Percentiles rank a stretch among this genome's conserved stretches.
phyloP scores from a whole-genome alignment of 192 early-diverging fungal species.

The Coemansia sp. region DNA sequence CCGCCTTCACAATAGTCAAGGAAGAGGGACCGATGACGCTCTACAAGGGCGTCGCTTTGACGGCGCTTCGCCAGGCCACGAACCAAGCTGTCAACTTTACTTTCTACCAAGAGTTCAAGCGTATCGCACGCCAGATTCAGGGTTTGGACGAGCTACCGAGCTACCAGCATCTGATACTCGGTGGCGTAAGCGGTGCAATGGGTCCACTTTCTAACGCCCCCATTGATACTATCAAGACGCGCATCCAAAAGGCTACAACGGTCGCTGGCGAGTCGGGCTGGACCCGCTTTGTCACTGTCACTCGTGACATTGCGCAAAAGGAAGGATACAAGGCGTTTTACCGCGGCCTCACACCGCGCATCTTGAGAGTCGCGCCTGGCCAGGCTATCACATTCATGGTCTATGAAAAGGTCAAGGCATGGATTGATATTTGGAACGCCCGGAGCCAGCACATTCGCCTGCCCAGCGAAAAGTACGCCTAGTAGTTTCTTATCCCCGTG shows the following conservation, averaged over 20 bases:
- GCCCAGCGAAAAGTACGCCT: conserved; percentile 37
- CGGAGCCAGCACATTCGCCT: conserved; percentile 22
- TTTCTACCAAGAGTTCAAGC: conserved; percentile 93
- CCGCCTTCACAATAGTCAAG: conserved; percentile 86
- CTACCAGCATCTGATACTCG: conserved; percentile 89
- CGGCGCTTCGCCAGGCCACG: conserved; percentile 91
- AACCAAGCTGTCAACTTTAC: conserved; percentile 99
- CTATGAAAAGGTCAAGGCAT: conserved; percentile 82
- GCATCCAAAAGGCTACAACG: conserved; percentile 87
- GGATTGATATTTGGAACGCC: conserved; percentile 60
- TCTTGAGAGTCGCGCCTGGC: conserved; percentile 94
- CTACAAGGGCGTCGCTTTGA: conserved; percentile 94
- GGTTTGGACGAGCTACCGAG: conserved; percentile 73
- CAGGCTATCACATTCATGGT: conserved; percentile 98
- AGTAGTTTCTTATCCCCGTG: background rate
- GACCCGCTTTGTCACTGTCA: conserved; percentile 76
- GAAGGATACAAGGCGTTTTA: conserved; percentile 95
- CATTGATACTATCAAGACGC: conserved; percentile 98
- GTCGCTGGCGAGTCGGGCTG: conserved; percentile 72
- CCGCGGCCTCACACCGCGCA: conserved; percentile 89
- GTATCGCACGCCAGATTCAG: conserved; percentile 70
- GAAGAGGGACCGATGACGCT: conserved; percentile 88
- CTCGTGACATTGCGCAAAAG: conserved; percentile 76
- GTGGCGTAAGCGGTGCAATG: conserved; percentile 90
- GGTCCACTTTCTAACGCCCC: conserved; percentile 95